Evolutionary conservation across 2,329 filamentous ascomycete species (phyloP).

Genomic region (Ceratocystis huliohia): DNA sequence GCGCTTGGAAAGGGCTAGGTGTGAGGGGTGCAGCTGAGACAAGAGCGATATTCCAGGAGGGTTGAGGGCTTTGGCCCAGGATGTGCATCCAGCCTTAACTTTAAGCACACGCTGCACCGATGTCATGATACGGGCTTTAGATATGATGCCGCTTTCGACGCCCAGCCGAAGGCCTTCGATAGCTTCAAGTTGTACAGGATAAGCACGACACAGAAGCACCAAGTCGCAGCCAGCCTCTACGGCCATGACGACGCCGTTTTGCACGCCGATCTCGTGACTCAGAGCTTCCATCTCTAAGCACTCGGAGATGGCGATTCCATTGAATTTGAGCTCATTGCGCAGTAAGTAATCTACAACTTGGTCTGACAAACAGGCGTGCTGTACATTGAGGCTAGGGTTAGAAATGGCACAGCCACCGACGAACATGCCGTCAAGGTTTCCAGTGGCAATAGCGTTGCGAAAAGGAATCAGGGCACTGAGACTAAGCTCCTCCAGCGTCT

Average conservation of each 20-base stretch:
- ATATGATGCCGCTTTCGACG: conserved; percentile 80
- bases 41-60: conserved; percentile 67
- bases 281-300: conserved; percentile 95
- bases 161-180: conserved; percentile 81
- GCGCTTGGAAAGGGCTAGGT: conserved; percentile 66
- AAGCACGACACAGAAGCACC: conserved; percentile 76
- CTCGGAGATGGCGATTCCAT: conserved; percentile 87
- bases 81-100: conserved; percentile 75
- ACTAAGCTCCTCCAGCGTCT: conserved; percentile 83
- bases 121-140: conserved; percentile 62
- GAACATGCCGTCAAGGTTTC: conserved; percentile 81
- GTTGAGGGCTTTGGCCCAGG: conserved; percentile 83
- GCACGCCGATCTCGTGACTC: conserved; percentile 91
- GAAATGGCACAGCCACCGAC: conserved; percentile 89
- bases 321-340: conserved; percentile 76
- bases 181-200: conserved; percentile 78
- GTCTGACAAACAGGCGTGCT: conserved; percentile 86
- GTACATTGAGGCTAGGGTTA: conserved; percentile 82
- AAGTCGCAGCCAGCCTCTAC: conserved; percentile 93
- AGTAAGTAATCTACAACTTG: conserved; percentile 85
- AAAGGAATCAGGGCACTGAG: conserved; percentile 87
- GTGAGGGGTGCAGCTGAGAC: conserved; percentile 67
- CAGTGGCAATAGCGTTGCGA: conserved; percentile 73
- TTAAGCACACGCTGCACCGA: conserved; percentile 67
- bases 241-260: conserved; percentile 93